Conservation (phyloP, 768 basidiomycete species). For the Rhodocollybia butyracea region DNA sequence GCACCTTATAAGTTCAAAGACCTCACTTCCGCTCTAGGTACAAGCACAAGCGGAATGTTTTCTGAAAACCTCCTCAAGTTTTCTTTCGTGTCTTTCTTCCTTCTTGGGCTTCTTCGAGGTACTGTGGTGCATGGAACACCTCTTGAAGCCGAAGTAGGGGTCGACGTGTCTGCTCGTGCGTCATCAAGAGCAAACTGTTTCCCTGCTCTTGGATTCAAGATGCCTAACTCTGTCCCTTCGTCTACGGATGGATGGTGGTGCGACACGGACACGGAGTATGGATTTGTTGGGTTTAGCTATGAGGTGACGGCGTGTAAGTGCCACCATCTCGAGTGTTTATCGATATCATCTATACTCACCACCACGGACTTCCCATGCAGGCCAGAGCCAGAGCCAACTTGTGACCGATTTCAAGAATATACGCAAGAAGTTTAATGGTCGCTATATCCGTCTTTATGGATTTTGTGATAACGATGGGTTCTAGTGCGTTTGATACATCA, state of each 20-base stretch:
- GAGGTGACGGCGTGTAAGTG: conserved; percentile 63
- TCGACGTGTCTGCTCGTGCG: neutral
- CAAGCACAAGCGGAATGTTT: too few relatives aligned
- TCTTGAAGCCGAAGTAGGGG: neutral
- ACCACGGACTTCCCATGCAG: conserved; percentile 33
- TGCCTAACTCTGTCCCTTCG: conserved; percentile 47
- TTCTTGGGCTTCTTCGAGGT: too few relatives aligned
- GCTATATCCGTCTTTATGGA: conserved; percentile 63
- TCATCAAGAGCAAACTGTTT: conserved; percentile 1
- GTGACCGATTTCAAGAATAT: conserved; percentile 59
- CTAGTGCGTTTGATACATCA: conserved; percentile 1
- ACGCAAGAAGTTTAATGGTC: conserved; percentile 51
- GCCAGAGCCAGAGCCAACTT: conserved; percentile 53
- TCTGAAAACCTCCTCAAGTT: too few relatives aligned
- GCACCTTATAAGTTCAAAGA: too few relatives aligned
- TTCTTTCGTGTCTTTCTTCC: too few relatives aligned
- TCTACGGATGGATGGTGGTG: conserved; percentile 64
- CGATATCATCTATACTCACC: neutral
- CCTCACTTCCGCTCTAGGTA: too few relatives aligned
- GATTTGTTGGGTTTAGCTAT: conserved; percentile 76
- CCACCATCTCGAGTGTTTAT: neutral
- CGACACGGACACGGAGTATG: conserved; percentile 58
- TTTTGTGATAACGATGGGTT: conserved; percentile 33
- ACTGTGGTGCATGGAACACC: too few relatives aligned
- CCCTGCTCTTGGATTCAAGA: conserved; percentile 36